Evolutionary conservation across 75 land plant genomes (phyloP).

Genomic region (Selaginella tamariscina): DNA sequence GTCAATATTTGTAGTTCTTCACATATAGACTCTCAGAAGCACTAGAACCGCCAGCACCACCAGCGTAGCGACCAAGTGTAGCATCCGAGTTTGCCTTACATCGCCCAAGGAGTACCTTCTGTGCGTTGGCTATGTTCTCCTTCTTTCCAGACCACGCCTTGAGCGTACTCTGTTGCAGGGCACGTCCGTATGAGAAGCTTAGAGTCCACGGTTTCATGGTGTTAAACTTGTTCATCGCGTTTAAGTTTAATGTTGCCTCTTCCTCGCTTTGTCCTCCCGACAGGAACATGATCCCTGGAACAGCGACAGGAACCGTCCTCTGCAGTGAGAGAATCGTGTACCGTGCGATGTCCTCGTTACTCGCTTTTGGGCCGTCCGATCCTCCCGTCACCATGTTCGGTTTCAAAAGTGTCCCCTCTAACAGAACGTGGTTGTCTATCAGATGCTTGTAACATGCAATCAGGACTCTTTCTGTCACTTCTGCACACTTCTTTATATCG

Average conservation of each 20-base stretch:
- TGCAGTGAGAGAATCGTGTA: slow-evolving; percentile 28
- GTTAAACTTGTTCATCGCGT: slow-evolving; percentile 27
- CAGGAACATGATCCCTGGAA: slow-evolving; percentile 34
- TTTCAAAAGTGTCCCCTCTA: slow-evolving; percentile 33
- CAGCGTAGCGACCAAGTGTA: slow-evolving; percentile 2
- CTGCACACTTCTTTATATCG: neutral
- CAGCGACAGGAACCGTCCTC: slow-evolving; percentile 31
- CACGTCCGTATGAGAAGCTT: slow-evolving; percentile 59
- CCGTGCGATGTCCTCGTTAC: slow-evolving; percentile 31
- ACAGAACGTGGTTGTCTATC: slow-evolving; percentile 13
- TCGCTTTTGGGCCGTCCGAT: slow-evolving; percentile 32
- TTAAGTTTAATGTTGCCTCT: slow-evolving; percentile 57
- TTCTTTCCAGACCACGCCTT: slow-evolving; percentile 57
- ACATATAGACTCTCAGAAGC: slow-evolving; percentile 9
- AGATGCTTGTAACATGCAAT: neutral
- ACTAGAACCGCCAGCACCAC: neutral
- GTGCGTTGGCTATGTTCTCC: slow-evolving; percentile 29
- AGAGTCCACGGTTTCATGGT: slow-evolving; percentile 38
- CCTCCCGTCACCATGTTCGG: slow-evolving; percentile 36
- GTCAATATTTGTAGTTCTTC: slow-evolving; percentile 6
- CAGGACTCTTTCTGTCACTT: neutral
- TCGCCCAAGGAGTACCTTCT: slow-evolving; percentile 32
- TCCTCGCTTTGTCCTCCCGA: slow-evolving; percentile 54
- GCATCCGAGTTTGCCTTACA: slow-evolving; percentile 38
- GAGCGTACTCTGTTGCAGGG: slow-evolving; percentile 59